These are phyloP conservation scores for Fusarium sacchari DNA, from an alignment of 2,329 filamentous ascomycete species.

Conservation along the genomic window DNA sequence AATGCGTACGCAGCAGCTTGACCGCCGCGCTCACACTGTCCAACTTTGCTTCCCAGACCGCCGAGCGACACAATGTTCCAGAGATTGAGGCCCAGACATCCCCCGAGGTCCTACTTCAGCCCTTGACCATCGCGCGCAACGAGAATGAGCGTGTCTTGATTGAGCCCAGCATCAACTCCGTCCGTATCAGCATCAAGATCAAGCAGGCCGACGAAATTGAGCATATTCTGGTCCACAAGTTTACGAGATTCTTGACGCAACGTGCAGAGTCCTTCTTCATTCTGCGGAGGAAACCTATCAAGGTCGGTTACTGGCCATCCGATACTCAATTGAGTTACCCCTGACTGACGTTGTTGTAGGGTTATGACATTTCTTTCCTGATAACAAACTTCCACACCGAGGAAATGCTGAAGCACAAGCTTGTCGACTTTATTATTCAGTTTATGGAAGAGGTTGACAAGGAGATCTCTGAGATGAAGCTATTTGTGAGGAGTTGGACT, in stretches of 20 bases:
- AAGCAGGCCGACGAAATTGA: constrained; percentile 99
- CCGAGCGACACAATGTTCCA: constrained; percentile 97
- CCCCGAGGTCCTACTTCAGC: constrained; percentile 92
- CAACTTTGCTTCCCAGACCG: constrained; percentile 97
- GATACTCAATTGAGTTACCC: constrained; percentile 2
- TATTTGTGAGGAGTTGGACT: constrained; percentile 78
- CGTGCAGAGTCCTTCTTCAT: constrained; percentile 95
- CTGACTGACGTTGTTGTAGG: constrained; percentile 60
- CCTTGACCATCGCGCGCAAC: constrained; percentile 89
- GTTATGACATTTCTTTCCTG: constrained; percentile 98
- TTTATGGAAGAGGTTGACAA: constrained; percentile 99
- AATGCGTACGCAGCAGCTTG: constrained; percentile 93
- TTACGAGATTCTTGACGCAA: constrained; percentile 88
- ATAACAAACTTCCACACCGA: constrained; percentile 99
- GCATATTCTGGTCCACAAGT: constrained; percentile 97
- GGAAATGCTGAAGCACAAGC: constrained; percentile 98
- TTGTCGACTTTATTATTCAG: constrained; percentile 98
- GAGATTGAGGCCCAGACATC: constrained; percentile 94
- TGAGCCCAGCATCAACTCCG: constrained; percentile 95
- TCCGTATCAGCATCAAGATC: constrained; percentile 97
- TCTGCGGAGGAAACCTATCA: constrained; percentile 91
- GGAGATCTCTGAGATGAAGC: constrained; percentile 99
- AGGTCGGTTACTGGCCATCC: constrained; percentile 64
- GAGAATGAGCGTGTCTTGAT: constrained; percentile 97
- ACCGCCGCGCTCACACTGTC: constrained; percentile 88